Conservation (phyloP, 495 filamentous ascomycete genomes). For the Chaetomidium leptoderma region DNA sequence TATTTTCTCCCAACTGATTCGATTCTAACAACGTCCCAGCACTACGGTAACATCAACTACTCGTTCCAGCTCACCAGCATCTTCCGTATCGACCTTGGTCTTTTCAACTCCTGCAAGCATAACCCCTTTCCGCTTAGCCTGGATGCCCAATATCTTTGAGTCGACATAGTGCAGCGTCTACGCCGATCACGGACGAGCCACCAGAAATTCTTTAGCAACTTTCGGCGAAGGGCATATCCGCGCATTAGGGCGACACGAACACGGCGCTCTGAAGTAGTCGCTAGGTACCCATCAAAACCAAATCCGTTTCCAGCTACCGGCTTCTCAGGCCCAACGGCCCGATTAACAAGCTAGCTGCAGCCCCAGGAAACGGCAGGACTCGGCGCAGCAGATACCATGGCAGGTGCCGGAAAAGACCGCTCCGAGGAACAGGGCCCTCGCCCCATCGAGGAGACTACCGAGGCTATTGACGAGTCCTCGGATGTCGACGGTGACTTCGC, state of each 20-base stretch:
- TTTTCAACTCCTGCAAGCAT: background rate
- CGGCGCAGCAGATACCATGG: constrained; percentile 10
- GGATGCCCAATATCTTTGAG: background rate
- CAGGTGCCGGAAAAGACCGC: background rate
- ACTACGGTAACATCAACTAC: constrained; percentile 11
- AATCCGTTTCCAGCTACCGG: background rate
- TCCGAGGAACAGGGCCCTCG: background rate
- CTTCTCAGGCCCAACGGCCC: background rate
- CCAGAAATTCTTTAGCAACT: background rate
- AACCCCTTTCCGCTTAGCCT: constrained; percentile 1
- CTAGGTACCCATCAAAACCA: background rate
- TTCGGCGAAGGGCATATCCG: background rate
- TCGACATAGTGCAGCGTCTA: background rate
- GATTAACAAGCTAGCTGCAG: background rate
- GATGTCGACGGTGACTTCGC: constrained; percentile 37
- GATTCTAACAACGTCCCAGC: background rate
- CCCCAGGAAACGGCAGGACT: background rate
- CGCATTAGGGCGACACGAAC: too few species aligned
- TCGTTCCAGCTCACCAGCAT: background rate
- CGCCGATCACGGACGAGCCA: constrained; percentile 1
- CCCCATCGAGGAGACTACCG: constrained; percentile 9
- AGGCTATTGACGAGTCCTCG: constrained; percentile 34
- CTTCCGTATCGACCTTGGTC: background rate
- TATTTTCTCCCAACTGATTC: background rate
- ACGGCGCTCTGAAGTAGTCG: too few species aligned